Base-by-base conservation (phyloP, 768 basidiomycete genomes). In the Suillus luteus region DNA sequence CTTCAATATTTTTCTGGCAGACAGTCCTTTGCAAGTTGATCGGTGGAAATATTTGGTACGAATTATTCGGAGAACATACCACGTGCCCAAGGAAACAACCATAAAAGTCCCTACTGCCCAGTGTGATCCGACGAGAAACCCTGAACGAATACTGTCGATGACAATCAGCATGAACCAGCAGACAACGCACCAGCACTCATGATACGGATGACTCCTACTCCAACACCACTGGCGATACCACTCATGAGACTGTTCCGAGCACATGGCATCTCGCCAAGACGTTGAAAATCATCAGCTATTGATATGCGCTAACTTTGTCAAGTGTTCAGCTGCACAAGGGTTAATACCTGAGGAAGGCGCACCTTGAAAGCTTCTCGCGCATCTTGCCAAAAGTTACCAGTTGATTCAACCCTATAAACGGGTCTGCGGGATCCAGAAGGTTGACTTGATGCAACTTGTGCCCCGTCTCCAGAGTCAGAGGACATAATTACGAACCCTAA, bases 71-170 rank as follows among this genome's bases (percentile, higher is more conserved):
- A 43, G 41, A 49, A 80, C 86, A 64, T 66, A 92, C 91, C 88
- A 93, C 27, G 88, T 86, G 54, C 86, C 86, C 2, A 87, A 61
- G 3, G 91, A 89, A 46, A 93, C 80, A 24, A 87, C 65, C 66
- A 85, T 76, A 69, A 91, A 94, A 2, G 91, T 87, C 7, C 85
- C 90, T 22, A 92, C 81, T 15, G 89, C 91, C 92, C 92, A 94
- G 71, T 92, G 86, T 3, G 85, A 88, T 43, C 90, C 91, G 44
- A 85, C 80, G 63, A 90, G 80, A 1, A 86, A 81, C 38, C 80
- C 92, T 90, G 64, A 33, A 63, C 10, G 27, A 66, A 59, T 46
- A 5, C 33, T 46, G 46, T 71, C 49, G 46, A 55, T 43, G 55
- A 57, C 38, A 58, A 27, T 24, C 49, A 49, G 11, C 17, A 44